A percentile compares a stretch with the other conserved stretches of the same genome.
These are phyloP conservation scores for Cryphonectria radicalis DNA, from an alignment of 2,329 filamentous ascomycete genomes.

Conservation along the genomic window DNA sequence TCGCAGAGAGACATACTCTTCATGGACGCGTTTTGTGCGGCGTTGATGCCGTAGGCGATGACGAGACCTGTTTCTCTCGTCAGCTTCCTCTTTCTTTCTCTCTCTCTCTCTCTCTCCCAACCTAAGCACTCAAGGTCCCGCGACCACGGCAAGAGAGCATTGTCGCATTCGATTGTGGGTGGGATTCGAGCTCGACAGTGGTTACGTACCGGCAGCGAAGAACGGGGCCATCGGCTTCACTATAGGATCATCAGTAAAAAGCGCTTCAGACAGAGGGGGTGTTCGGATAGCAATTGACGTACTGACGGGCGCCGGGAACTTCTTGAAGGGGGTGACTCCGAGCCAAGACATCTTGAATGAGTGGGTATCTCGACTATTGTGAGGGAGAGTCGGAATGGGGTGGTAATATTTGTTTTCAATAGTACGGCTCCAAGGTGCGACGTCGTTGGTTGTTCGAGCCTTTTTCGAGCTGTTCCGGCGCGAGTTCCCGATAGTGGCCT, in stretches of 20 bases:
- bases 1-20: constrained; percentile 61
- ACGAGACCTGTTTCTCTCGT: constrained; percentile 65
- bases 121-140: neutral
- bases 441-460: constrained; percentile 33
- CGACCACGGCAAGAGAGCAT: neutral
- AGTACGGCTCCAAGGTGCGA: constrained; percentile 26
- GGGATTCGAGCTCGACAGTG: constrained; percentile 9
- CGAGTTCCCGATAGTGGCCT: constrained; percentile 24
- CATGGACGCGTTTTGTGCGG: constrained; percentile 76
- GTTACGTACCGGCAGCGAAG: constrained; percentile 84
- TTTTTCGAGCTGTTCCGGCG: constrained; percentile 36
- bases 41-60: constrained; percentile 91
- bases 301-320: constrained; percentile 80
- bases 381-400: constrained; percentile 40
- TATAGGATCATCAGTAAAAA: constrained; percentile 49
- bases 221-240: constrained; percentile 92
- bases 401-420: constrained; percentile 37
- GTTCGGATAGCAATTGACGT: constrained; percentile 52
- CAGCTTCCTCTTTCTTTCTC: constrained; percentile 28
- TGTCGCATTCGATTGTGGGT: neutral
- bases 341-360: constrained; percentile 73
- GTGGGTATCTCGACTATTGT: constrained; percentile 42
- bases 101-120: constrained; percentile 27
- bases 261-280: constrained; percentile 19
- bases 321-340: constrained; percentile 69